phyloP scores from a whole-genome alignment of 352 stramenopile genomes.

The Detonula confervacea region DNA sequence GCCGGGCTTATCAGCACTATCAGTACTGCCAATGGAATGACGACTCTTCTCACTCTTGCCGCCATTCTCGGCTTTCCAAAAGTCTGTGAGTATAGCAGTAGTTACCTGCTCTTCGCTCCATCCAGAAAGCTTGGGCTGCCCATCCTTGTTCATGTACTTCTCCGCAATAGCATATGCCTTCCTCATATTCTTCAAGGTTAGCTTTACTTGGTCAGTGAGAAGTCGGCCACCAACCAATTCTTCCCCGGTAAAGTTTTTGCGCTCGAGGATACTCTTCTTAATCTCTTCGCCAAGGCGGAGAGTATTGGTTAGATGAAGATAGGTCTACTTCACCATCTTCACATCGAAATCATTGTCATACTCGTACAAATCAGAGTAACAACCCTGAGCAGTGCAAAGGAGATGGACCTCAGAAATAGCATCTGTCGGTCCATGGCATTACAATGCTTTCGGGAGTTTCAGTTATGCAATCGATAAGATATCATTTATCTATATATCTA shows the following conservation, averaged over 20 bases:
- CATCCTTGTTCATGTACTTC: neutral
- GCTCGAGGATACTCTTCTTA: neutral
- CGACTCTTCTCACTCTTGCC: too few relatives aligned
- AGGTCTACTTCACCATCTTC: constrained; percentile 5
- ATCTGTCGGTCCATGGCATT: neutral
- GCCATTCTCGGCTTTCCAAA: neutral
- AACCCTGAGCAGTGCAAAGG: constrained; percentile 2
- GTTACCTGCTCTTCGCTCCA: neutral
- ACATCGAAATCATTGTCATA: neutral
- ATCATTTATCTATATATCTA: neutral
- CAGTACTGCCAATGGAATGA: neutral
- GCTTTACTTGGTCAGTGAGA: neutral
- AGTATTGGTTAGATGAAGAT: neutral
- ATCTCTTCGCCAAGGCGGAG: neutral
- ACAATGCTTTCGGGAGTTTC: too few relatives aligned
- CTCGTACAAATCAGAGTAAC: constrained; percentile 12
- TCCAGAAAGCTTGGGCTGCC: neutral
- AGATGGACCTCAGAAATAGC: constrained; percentile 8
- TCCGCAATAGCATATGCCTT: neutral
- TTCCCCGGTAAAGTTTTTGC: neutral
- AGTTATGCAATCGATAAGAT: neutral
- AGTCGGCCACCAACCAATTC: neutral
- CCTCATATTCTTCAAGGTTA: neutral
- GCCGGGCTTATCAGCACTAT: neutral
- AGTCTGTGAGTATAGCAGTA: neutral